Base-by-base conservation (phyloP, 129 eudicot genomes). In the Sambucus nigra region DNA sequence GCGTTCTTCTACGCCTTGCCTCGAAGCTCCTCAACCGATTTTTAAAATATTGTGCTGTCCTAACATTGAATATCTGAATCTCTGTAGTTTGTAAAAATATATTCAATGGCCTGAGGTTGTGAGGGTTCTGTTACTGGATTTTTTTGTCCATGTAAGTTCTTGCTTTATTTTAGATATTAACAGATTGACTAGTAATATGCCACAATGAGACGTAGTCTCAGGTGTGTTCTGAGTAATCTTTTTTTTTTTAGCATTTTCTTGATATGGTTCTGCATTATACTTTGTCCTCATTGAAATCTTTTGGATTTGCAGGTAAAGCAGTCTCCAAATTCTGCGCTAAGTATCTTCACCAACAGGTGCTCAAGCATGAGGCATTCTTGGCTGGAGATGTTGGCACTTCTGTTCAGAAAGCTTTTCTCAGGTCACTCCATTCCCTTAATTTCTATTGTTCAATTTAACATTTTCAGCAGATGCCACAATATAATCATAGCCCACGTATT, bases 241-340 rank as follows among this genome's bases (percentile, higher is more conserved):
- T 41, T 3, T n/a, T 13, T 50, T 40, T 27, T 29, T 3, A 29
- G 20, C 47, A 55, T 18, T 55, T 59, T 28, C 64, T 59, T 59
- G 7, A 44, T 28, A 25, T 42, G 18, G 14, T 31, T 7, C 25
- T n/a, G 13, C 60, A 57, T 50, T 22, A 51, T 41, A n/a, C 35
- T 16, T 41, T 49, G 18, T 48, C 28, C 40, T 46, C 66, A 16
- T 39, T 28, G 47, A 61, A 55, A 39, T 66, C 44, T 11, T 52
- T 63, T 53, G n/a, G 20, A 57, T 41, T 58, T 77, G 67, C 80
- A 88, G 97, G 94, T 18, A 71, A 80, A 64, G 68, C 71, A 25
- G 97, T 88, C 48, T 75, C 97, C 45, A 84, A 70, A 67, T 84
- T 83, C 60, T 88, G 97, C 56, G 92, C 91, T 25, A 88, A 80